Base-by-base conservation (phyloP, 257 asterid species). In the Apocynum venetum region DNA sequence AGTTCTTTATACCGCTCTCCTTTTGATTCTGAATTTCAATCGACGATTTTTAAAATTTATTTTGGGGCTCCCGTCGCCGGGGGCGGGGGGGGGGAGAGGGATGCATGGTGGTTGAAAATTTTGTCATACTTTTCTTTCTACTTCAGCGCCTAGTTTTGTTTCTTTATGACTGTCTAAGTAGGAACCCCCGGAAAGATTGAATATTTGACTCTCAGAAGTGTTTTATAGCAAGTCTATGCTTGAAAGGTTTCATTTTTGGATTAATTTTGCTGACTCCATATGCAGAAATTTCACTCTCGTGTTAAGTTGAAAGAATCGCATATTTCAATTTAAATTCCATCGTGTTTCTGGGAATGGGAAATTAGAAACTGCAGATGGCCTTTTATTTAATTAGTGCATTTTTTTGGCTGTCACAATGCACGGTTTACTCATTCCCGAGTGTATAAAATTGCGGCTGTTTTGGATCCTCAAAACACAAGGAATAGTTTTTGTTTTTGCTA, bases 71-170 rank as follows among this genome's bases (percentile, higher is more conserved):
- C 15, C 0, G 5, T 15, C 17, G 15, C 19, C 25, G 5, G 4
- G 60, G 63, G 31, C 4, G 35, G 63, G 63, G 60, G 63, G 63
- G 25, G 25, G 57, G 12, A 41, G 43, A 71, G 48, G 63, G 76
- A 59, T 31, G 81, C 76, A 78, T 71, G 49, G 49, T 64, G 2
- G 36, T 67, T 52, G 56, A 66, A 76, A 52, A 19, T 12, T 51
- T 40, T 36, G 40, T 75, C 15, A 4, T 35, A 51, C 41, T 20
- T 46, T 46, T n/a, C 13, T 12, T 55, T 19, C 3, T 20, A 6
- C 9, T 57, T 57, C 64, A 5, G 64, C 36, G 13, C 31, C 8
- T 5, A 8, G 3, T 41, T 40, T 9, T 65, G 48, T 36, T 65
- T 5, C 25, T 65, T 11, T 38, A 65, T 5, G 17, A 65, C 49